Evolutionary conservation across 805 yeast genomes (phyloP).

Genomic region (Jamesozyma spencerorum): DNA sequence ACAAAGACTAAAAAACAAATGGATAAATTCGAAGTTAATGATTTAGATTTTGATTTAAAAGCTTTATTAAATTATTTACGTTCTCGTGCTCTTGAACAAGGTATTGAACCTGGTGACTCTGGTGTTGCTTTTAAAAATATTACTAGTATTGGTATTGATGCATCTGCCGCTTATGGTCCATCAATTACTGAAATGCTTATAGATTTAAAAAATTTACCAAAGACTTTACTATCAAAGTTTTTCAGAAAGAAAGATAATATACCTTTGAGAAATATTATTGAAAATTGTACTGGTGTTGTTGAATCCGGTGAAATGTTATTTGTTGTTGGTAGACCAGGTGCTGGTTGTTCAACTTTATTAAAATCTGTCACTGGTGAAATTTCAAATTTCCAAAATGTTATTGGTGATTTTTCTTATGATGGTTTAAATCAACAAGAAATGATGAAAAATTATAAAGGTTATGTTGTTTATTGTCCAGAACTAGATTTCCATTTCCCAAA

Average conservation of each 20-base stretch:
- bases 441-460: conserved; percentile 38
- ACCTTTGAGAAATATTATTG: conserved; percentile 33
- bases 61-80: conserved; percentile 35
- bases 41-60: conserved; percentile 40
- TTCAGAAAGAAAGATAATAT: conserved; percentile 27
- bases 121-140: conserved; percentile 42
- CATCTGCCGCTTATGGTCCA: conserved; percentile 44
- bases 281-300: conserved; percentile 35
- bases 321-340: conserved; percentile 51
- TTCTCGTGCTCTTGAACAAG: conserved; percentile 34
- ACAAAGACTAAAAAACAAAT: conserved; percentile 40
- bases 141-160: conserved; percentile 42
- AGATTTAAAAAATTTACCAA: conserved; percentile 26
- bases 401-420: conserved; percentile 39
- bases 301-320: conserved; percentile 46
- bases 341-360: conserved; percentile 53
- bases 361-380: conserved; percentile 40
- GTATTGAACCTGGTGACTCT: conserved; percentile 39
- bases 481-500: conserved; percentile 43
- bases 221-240: conserved; percentile 10
- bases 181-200: conserved; percentile 37
- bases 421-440: conserved; percentile 41
- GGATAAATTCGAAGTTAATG: conserved; percentile 35
- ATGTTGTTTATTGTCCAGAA: conserved; percentile 45
- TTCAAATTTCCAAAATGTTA: conserved; percentile 29